Conservation (phyloP, 2,329 filamentous ascomycete genomes). For the Fusarium lyarnte region DNA sequence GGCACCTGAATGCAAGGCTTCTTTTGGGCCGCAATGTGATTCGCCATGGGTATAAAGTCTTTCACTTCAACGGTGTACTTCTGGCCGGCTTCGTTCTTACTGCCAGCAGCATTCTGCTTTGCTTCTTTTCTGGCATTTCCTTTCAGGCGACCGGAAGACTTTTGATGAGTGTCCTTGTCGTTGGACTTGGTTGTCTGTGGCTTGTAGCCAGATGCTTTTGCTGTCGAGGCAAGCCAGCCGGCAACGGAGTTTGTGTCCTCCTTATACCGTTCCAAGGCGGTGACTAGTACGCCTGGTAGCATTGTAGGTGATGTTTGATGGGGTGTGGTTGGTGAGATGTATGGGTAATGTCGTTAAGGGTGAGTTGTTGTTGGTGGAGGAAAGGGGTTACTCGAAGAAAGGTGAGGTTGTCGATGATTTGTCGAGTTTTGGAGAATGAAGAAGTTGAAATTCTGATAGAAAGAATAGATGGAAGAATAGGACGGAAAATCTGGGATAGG, state of each 20-base stretch:
- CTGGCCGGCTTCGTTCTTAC: neutral
- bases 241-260: neutral
- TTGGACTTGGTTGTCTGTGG: accelerated
- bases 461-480: neutral
- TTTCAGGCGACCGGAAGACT: neutral
- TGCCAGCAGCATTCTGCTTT: neutral
- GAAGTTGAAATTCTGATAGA: neutral
- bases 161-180: neutral
- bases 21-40: too few relatives aligned
- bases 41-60: neutral
- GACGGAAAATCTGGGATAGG: too few relatives aligned
- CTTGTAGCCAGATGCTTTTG: neutral
- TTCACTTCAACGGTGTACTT: neutral
- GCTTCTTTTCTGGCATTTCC: neutral
- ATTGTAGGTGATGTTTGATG: neutral
- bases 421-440: neutral
- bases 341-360: neutral
- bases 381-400: neutral
- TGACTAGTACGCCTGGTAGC: neutral
- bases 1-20: too few relatives aligned
- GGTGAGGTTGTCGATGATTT: neutral
- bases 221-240: neutral
- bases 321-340: neutral
- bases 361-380: neutral
- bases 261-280: neutral